Conservation (phyloP, 371 early-diverging fungal genomes). For the Rhizopus microsporus region DNA sequence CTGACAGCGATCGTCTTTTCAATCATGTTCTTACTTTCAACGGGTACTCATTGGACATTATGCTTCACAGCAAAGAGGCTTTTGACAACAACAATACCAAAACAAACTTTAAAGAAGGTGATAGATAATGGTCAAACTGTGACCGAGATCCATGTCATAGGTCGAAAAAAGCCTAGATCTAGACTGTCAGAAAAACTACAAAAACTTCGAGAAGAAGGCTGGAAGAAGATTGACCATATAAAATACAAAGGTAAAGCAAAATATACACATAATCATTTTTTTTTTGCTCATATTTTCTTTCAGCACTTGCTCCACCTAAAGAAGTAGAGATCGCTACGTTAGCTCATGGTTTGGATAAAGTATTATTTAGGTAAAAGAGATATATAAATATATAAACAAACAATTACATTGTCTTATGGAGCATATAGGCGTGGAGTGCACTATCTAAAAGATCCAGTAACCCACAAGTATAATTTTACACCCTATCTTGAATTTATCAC, state of each 20-base stretch:
- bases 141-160: conserved; percentile 11
- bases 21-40: no score
- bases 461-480: conserved; percentile 79
- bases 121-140: not conserved
- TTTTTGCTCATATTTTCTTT: not conserved
- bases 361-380: conserved; percentile 70
- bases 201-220: not conserved
- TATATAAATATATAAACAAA: not conserved
- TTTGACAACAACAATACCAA: not conserved
- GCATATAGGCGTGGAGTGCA: conserved; percentile 79
- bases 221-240: conserved; percentile 1
- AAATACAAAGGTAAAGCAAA: conserved; percentile 8
- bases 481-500: conserved; percentile 76
- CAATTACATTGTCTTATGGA: not conserved
- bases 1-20: no score
- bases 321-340: conserved; percentile 44
- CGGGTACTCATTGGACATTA: no score
- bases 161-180: not conserved
- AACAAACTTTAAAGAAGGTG: not conserved
- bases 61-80: not conserved
- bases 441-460: conserved; percentile 78
- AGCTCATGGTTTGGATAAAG: conserved; percentile 80
- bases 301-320: conserved; percentile 25
- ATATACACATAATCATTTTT: not conserved
- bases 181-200: conserved; percentile 6